Base-by-base conservation (phyloP, 2,329 filamentous ascomycete genomes). In the Xylaria multiplex region DNA sequence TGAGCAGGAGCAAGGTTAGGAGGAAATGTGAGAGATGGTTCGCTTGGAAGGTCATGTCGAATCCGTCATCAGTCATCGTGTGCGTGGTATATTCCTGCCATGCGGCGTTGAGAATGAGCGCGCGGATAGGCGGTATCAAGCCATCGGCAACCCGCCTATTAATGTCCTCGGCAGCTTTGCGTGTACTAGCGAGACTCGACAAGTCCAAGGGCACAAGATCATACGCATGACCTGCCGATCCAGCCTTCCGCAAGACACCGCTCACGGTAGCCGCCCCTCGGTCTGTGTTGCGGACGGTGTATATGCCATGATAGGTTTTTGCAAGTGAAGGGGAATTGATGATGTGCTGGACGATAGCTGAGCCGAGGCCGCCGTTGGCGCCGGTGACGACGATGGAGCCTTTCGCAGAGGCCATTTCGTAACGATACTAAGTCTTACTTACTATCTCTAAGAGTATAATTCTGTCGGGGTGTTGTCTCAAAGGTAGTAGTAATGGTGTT, bases 21-120 rank as follows among this genome's bases (percentile, higher is more conserved):
- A 79, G 69, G 61, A 73, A 79, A 54, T 78, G 76, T 0, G 68
- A 68, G 1, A 80, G 72, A 59, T 78, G 78, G 59, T 78, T 79
- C 14, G 67, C 66, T 53, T 73, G 69, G 52, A 79, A 79, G 3
- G 73, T 73, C 56, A 70, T 74, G 49, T 79, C 78, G 43, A 76
- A 76, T 1, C 77, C 77, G 48, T 79, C 77, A 2, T 72, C 67
- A 2, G 75, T 78, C 43, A 72, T 76, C 2, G 71, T 73, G 40
- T 77, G 75, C 1, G 62, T 72, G 2, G 56, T 62, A 32, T 68
- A 70, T 35, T 76, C 73, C 54, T 75, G 64, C 60, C 63, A 73
- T 0, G 62, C 74, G 1, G 74, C 74, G 27, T 68, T 70, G 30
- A 72, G 61, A 35, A 72, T 59, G 9, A 72, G 58, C 1, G 70